These are phyloP conservation scores for Zygnema circumcarinatum DNA, from an alignment of 139 green algal species.

Conservation along the genomic window DNA sequence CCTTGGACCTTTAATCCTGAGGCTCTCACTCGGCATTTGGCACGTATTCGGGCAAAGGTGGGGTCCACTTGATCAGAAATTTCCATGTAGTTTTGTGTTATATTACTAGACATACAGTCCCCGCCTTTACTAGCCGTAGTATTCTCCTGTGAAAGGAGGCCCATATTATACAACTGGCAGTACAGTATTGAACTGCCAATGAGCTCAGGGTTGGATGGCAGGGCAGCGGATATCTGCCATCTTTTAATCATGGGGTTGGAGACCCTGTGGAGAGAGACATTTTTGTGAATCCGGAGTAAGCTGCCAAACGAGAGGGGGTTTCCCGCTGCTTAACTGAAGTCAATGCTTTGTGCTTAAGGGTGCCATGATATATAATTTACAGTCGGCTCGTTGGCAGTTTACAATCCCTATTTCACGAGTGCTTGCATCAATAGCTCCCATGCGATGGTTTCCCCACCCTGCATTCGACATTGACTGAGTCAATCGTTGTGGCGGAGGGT, in stretches of 20 bases:
- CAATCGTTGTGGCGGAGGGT: no score
- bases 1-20: constrained; percentile 34
- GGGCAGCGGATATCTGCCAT: constrained; percentile 44
- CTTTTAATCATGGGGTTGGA: constrained; percentile 85
- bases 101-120: neutral
- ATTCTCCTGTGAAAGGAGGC: neutral
- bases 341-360: no score
- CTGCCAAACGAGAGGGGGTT: neutral
- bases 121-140: neutral
- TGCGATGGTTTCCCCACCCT: no score
- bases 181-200: neutral
- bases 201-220: constrained; percentile 14
- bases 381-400: no score
- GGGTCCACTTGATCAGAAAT: no score
- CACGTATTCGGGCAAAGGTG: neutral
- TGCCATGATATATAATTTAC: no score
- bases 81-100: neutral
- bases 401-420: constrained; percentile 2
- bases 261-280: constrained; percentile 77
- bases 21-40: neutral
- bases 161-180: neutral
- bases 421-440: no score
- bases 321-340: no score
- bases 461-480: no score
- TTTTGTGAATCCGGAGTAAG: constrained; percentile 57